These are phyloP conservation scores for Arachis stenosperma DNA, from an alignment of 306 rosid genomes.

Conservation along the genomic window DNA sequence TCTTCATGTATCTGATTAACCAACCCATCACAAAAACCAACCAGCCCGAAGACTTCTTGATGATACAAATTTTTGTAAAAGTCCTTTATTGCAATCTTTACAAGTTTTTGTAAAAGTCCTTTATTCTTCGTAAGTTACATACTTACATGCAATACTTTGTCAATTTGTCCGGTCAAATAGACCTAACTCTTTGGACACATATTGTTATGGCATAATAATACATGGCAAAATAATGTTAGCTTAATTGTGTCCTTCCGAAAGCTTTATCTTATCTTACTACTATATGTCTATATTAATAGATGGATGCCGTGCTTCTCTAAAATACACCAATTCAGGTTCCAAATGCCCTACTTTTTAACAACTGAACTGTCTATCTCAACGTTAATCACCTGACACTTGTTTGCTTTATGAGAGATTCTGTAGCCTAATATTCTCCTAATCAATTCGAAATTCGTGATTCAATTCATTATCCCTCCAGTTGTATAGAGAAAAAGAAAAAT, in stretches of 20 bases:
- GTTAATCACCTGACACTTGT: constrained; percentile 38
- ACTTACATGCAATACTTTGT: no score
- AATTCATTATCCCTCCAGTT: no score
- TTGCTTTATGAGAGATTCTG: not conserved
- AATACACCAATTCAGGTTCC: constrained; percentile 26
- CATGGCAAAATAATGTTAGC: not conserved
- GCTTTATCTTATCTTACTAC: not conserved
- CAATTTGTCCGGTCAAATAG: not conserved
- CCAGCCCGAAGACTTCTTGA: no score
- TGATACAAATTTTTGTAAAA: no score
- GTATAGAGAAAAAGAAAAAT: no score
- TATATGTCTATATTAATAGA: not conserved
- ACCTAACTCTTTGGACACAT: constrained; percentile 25
- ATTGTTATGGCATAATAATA: constrained; percentile 4
- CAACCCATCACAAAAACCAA: no score
- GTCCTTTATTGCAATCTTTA: no score
- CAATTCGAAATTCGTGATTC: no score
- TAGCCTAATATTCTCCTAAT: no score
- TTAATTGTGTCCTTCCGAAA: not conserved
- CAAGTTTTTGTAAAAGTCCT: no score
- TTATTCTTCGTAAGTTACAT: no score
- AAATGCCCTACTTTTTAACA: constrained; percentile 26
- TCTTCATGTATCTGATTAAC: no score
- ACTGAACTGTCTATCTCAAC: not conserved
- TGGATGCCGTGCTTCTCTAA: not conserved